Percentiles rank a stretch among this genome's conserved stretches.
phyloP scores from a whole-genome alignment of 2,329 filamentous ascomycete species.

The Hypoxylon sp. region DNA sequence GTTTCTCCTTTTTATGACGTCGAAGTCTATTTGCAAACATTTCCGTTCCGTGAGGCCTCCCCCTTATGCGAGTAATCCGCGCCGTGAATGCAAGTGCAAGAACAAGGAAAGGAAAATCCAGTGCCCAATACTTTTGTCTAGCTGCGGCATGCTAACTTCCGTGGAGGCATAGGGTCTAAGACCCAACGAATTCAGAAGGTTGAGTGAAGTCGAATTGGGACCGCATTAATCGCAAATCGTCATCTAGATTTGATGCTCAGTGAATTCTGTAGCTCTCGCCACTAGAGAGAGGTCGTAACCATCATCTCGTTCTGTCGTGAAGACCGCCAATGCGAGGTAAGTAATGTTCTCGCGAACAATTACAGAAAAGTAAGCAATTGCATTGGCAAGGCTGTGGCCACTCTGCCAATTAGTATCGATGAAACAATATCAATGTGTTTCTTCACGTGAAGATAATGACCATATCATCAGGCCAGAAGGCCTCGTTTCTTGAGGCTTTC shows the following conservation, averaged over 20 bases:
- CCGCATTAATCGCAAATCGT: constrained; percentile 16
- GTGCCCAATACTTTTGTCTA: constrained; percentile 49
- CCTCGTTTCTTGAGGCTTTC: constrained; percentile 6
- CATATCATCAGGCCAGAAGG: constrained; percentile 7
- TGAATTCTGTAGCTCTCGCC: constrained; percentile 9
- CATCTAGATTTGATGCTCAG: constrained; percentile 17
- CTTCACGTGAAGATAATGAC: background rate
- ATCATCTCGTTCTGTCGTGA: constrained; percentile 9
- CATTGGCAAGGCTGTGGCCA: constrained; percentile 4
- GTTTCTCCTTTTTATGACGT: constrained; percentile 46
- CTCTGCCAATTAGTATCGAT: constrained; percentile 6
- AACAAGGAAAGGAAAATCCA: constrained; percentile 35
- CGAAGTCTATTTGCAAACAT: constrained; percentile 51
- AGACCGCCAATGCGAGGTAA: constrained; percentile 18
- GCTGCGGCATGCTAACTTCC: constrained; percentile 40
- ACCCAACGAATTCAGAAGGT: constrained; percentile 32
- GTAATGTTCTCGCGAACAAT: constrained; percentile 12
- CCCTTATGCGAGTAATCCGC: constrained; percentile 51
- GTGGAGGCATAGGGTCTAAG: constrained; percentile 22
- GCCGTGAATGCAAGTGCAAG: constrained; percentile 50
- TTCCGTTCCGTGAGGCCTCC: constrained; percentile 49
- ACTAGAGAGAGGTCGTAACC: constrained; percentile 13
- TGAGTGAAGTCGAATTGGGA: constrained; percentile 29
- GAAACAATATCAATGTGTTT: constrained; percentile 11
- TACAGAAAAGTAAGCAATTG: constrained; percentile 17